A percentile compares a stretch with the other conserved stretches of the same genome.
These are phyloP conservation scores for Umbilicus rupestris DNA, from an alignment of 164 flowering plant species.

Conservation along the genomic window DNA sequence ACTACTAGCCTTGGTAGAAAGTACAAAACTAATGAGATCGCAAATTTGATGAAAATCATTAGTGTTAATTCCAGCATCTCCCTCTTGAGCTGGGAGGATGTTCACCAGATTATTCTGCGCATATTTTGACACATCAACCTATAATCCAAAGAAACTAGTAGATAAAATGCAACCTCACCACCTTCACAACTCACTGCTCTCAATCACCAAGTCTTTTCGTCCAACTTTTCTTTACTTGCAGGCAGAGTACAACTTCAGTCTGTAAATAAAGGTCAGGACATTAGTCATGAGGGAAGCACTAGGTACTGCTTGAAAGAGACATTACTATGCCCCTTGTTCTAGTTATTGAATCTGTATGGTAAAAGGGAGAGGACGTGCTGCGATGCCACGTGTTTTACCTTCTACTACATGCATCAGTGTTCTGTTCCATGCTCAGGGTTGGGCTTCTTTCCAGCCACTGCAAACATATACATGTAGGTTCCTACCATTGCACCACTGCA, in stretches of 20 bases:
- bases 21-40: no score
- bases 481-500: constrained; percentile 61
- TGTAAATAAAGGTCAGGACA: background rate
- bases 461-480: constrained; percentile 46
- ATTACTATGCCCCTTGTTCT: no score
- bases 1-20: no score
- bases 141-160: background rate
- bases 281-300: no score
- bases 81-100: constrained; percentile 1
- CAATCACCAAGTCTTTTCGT: background rate
- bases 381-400: constrained; percentile 14
- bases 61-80: background rate
- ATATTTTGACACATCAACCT: background rate
- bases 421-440: constrained; percentile 23
- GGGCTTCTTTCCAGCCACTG: constrained; percentile 20
- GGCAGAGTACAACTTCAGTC: background rate
- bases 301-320: no score
- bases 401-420: constrained; percentile 17
- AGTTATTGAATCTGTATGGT: background rate
- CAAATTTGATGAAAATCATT: background rate
- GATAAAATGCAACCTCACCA: background rate
- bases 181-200: background rate
- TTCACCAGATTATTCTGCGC: background rate
- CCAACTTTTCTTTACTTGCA: background rate
- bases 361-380: background rate